phyloP scores from a whole-genome alignment of 176 grass and related monocot species.

The Themeda triandra region DNA sequence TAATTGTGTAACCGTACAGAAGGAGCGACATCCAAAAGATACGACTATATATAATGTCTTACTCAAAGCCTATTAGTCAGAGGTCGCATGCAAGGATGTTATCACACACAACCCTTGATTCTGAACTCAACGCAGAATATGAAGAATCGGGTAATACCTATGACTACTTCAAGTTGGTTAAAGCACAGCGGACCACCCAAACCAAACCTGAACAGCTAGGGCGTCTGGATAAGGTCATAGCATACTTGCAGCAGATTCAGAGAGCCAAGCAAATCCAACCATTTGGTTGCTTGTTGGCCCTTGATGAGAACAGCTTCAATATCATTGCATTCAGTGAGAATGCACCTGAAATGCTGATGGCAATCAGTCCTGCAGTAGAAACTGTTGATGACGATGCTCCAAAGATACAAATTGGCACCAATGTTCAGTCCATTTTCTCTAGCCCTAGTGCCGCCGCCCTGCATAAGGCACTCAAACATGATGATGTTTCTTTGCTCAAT shows the following conservation, averaged over 20 bases:
- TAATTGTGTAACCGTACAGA: too few species aligned
- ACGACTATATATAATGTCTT: too few species aligned
- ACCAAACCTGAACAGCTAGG: not conserved
- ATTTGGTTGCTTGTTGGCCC: constrained; percentile 79
- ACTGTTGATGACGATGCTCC: constrained; percentile 47
- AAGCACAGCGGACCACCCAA: constrained; percentile 8
- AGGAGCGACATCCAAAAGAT: too few species aligned
- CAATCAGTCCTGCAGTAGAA: constrained; percentile 54
- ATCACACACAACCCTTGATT: constrained; percentile 77
- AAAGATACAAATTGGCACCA: constrained; percentile 56
- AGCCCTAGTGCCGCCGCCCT: constrained; percentile 51
- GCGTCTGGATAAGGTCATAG: constrained; percentile 66
- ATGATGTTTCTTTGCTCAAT: too few species aligned
- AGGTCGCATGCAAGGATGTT: constrained; percentile 59
- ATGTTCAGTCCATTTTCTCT: constrained; percentile 67
- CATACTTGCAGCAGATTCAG: constrained; percentile 89
- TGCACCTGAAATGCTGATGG: constrained; percentile 79
- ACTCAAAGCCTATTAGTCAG: too few species aligned
- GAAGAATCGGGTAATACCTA: constrained; percentile 73
- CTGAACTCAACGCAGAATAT: constrained; percentile 75
- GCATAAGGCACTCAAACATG: not conserved
- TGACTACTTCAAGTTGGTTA: constrained; percentile 72
- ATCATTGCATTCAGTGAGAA: constrained; percentile 74
- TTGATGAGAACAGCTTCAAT: constrained; percentile 31
- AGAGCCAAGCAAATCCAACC: constrained; percentile 69